Evolutionary conservation across 148 eudicot species (phyloP), one percentile per base, ranked within the genome.

Genomic region (Silene conica): DNA sequence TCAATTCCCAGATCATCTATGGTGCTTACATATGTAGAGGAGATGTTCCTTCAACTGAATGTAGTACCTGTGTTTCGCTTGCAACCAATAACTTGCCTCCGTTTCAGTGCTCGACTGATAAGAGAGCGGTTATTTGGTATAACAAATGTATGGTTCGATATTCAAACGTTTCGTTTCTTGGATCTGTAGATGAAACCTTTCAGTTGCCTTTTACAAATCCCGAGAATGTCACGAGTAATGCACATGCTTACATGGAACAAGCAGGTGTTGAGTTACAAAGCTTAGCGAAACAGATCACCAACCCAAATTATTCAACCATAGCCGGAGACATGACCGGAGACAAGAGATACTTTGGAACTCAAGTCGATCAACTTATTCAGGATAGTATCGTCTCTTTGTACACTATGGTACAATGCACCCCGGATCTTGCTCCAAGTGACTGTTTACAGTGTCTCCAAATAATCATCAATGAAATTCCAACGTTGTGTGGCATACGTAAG

Each of bases 11-110:
- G 58, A 8, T 14, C 10, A 65, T 73, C 63, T 76, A 82, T 34
- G 82, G 82, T 52, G 59, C 67, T 52, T 82, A 55, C 45, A 60
- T 78, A 28, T 82, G 85, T 55, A 78, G 77, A 0, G 85, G 85
- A 31, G 34, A 31, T 5, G 34, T 31, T 31, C 34, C 3, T 31
- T 31, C 34, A 2, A 31, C 2, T 3, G 34, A 9, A 0, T 82
- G 85, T 43, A 22, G 16, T 1, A 14, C 13, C 1, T 82, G 82
- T 57, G 80, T 79, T 3, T 22, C 21, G 6, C 26, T 4, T 4
- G 82, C 80, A 0, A 19, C 56, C 8, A 3, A 19, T 20, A 68
- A 68, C 71, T 4, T 46, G 56, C 71, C 55, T 19, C 71, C 55
- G 0, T 0, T 0, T 8, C 21, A 45, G 45, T 82, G 85, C 23